Percentiles rank a stretch among this genome's conserved stretches.
Evolutionary conservation across 768 basidiomycete species (phyloP).

Genomic region (Phanerodontia chrysosporium): DNA sequence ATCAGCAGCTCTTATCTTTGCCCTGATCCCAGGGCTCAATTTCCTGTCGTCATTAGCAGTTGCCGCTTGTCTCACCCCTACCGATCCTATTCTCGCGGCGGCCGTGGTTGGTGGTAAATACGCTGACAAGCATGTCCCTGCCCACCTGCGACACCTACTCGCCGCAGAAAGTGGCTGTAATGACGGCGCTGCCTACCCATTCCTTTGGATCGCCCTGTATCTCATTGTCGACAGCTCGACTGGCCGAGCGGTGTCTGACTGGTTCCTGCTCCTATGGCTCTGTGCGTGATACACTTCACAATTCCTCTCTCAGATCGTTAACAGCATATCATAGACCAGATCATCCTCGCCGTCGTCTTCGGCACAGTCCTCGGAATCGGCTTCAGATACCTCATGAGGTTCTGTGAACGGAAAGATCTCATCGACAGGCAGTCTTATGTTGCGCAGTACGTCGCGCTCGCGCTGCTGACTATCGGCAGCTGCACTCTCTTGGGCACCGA

Average conservation of each 20-base stretch:
- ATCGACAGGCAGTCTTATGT: slow-evolving; percentile 95
- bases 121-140: slow-evolving; percentile 95
- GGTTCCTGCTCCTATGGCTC: slow-evolving; percentile 85
- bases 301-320: slow-evolving; percentile 5
- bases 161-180: slow-evolving; percentile 87
- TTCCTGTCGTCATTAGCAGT: slow-evolving; percentile 89
- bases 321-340: slow-evolving; percentile 54
- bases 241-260: slow-evolving; percentile 70
- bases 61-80: slow-evolving; percentile 90
- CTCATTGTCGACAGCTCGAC: slow-evolving; percentile 66
- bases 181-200: slow-evolving; percentile 96
- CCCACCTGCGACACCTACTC: slow-evolving; percentile 65
- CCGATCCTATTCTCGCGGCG: slow-evolving; percentile 90
- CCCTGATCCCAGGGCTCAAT: slow-evolving; percentile 81
- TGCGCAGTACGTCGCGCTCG: slow-evolving; percentile 85
- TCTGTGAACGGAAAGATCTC: slow-evolving; percentile 79
- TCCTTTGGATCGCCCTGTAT: slow-evolving; percentile 87
- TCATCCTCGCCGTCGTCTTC: slow-evolving; percentile 69
- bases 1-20: slow-evolving; percentile 87
- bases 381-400: slow-evolving; percentile 90
- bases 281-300: slow-evolving; percentile 47
- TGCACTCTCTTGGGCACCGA: slow-evolving; percentile 86
- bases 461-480: slow-evolving; percentile 80
- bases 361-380: slow-evolving; percentile 71
- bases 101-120: slow-evolving; percentile 94